Base-by-base conservation (phyloP, 805 yeast species). In the Suhomyces pyralidae region DNA sequence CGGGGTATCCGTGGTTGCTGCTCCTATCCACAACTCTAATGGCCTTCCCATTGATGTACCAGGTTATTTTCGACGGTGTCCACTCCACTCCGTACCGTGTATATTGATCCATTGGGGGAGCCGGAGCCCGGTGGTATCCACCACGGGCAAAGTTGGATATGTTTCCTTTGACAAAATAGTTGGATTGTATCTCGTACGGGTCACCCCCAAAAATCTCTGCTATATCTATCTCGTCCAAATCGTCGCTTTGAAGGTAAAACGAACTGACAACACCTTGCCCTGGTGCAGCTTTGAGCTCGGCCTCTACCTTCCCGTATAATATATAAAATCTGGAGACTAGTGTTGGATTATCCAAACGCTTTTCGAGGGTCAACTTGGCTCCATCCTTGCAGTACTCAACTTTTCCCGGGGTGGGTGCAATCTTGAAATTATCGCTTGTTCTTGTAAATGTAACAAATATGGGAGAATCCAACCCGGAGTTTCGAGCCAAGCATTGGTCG, bases 141-240 rank as follows among this genome's bases (percentile, higher is more conserved):
- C 76, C 78, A 40, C 77, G 53, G 17, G 68, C 73, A 57, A 70
- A 66, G 25, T 66, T 68, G 12, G 68, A 53, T 5, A 66, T 63
- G 51, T 73, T 70, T 0, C 79, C 79, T 53, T 73, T 73, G 46
- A 70, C 64, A 52, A 75, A 75, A 60, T 59, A 75, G 57, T 74
- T 74, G 17, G 74, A 57, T 55, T 73, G 78, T 54, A 61, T 63
- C 51, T 63, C 64, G 47, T 51, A 60, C 5, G 56, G 58, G 46
- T 67, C 62, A n/a, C 70, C 68, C 3, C 79, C 79, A 61, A 74
- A 71, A 6, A 67, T 51, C 48, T 75, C 79, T 3, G 67, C 69
- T 7, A 73, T 58, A 50, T 75, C 78, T 36, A 75, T 73, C 53
- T 74, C 78, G 55, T 75, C 79, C 52, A 70, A 61, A 57, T 73